phyloP scores from a whole-genome alignment of 192 early-diverging fungal genomes.

The Dissophora globulifera region DNA sequence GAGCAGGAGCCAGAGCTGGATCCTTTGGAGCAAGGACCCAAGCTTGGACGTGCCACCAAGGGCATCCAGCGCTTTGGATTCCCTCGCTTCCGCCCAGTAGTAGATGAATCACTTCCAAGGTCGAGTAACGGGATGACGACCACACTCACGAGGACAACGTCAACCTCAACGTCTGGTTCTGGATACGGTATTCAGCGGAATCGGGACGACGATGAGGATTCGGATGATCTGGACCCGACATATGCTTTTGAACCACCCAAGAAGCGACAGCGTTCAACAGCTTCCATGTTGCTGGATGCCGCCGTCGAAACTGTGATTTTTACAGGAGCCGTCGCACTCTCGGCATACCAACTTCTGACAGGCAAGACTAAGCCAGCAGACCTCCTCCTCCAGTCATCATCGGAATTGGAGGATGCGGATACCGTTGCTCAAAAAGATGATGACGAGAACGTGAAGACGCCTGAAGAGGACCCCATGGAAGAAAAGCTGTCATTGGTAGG shows the following conservation, averaged over 20 bases:
- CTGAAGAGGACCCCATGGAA: conserved; percentile 42
- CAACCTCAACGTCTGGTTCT: conserved; percentile 21
- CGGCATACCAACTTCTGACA: conserved; percentile 46
- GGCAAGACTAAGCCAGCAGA: conserved; percentile 15
- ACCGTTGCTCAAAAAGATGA: background rate
- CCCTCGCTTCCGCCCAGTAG: conserved; percentile 23
- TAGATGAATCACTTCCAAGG: conserved; percentile 21
- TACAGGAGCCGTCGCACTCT: conserved; percentile 50
- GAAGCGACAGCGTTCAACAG: conserved; percentile 34
- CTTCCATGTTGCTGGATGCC: conserved; percentile 39
- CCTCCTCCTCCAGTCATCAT: conserved; percentile 21
- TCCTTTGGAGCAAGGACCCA: conserved; percentile 7
- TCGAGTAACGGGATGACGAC: background rate
- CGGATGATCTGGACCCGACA: background rate
- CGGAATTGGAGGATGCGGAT: background rate
- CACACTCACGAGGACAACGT: conserved; percentile 3
- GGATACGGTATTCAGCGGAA: conserved; percentile 24
- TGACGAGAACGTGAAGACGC: background rate
- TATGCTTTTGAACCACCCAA: conserved; percentile 53
- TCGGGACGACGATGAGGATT: conserved; percentile 14
- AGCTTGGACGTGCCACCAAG: conserved; percentile 34
- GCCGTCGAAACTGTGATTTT: conserved; percentile 54
- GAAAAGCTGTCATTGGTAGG: conserved; percentile 35
- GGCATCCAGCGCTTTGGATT: conserved; percentile 30
- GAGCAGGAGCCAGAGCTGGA: background rate